A percentile compares a stretch with the other conserved stretches of the same genome.
These are phyloP conservation scores for Pseudognaphalium luteoalbum DNA, from an alignment of 129 eudicot genomes.

Conservation along the genomic window DNA sequence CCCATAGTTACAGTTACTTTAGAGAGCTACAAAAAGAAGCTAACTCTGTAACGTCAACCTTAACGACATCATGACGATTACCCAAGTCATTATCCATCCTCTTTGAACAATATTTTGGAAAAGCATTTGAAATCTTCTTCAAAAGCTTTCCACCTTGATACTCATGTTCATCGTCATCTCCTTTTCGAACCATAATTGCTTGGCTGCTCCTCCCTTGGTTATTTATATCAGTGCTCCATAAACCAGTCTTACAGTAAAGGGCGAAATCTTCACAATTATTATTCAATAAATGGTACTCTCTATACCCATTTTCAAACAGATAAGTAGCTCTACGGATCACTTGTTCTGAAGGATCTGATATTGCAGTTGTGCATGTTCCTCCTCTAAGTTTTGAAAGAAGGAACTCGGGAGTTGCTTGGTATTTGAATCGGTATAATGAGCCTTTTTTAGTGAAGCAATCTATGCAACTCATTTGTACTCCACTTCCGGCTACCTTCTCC, in stretches of 20 bases:
- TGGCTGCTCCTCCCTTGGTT: constrained; percentile 19
- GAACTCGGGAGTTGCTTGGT: neutral
- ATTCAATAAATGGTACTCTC: neutral
- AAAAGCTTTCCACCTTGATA: neutral
- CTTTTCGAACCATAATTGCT: neutral
- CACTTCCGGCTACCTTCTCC: constrained; percentile 7
- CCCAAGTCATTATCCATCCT: neutral
- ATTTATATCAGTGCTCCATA: neutral
- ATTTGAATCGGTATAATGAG: constrained; percentile 7
- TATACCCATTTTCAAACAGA: constrained; percentile 15
- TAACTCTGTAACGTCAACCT: neutral
- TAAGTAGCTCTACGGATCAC: constrained; percentile 8
- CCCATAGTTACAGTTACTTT: neutral
- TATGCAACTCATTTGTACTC: constrained; percentile 19
- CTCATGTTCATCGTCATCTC: too few species aligned
- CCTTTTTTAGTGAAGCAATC: constrained; percentile 14
- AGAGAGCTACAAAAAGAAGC: neutral
- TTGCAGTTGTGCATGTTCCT: constrained; percentile 20
- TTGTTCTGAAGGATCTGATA: neutral
- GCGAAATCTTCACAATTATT: constrained; percentile 20
- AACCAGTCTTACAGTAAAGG: constrained; percentile 1
- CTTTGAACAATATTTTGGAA: neutral
- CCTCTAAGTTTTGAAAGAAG: neutral
- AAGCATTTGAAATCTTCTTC: neutral
- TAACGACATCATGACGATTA: neutral